Evolutionary conservation across 2,329 filamentous ascomycete genomes (phyloP).

Genomic region (Botrytis hyacinthi): DNA sequence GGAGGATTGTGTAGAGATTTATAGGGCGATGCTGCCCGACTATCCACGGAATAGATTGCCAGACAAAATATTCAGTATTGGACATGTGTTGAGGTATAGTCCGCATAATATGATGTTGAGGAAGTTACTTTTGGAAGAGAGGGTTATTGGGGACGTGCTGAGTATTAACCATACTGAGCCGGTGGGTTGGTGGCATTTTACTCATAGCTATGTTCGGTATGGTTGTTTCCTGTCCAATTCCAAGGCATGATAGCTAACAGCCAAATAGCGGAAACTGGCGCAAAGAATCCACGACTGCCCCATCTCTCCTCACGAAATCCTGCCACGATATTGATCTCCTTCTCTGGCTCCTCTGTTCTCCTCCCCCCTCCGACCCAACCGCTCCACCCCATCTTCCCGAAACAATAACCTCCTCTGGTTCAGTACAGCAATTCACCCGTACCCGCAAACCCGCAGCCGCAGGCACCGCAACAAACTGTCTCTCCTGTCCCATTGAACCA

Average conservation of each 20-base stretch:
- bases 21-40: constrained; percentile 50
- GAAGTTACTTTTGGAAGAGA: constrained; percentile 71
- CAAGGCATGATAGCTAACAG: constrained; percentile 17
- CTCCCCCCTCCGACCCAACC: constrained; percentile 40
- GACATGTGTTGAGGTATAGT: constrained; percentile 90
- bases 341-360: constrained; percentile 82
- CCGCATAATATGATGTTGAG: constrained; percentile 87
- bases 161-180: constrained; percentile 91
- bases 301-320: constrained; percentile 86
- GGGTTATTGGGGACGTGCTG: constrained; percentile 77
- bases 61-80: constrained; percentile 74
- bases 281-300: constrained; percentile 71
- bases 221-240: constrained; percentile 6
- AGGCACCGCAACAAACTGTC: constrained; percentile 79
- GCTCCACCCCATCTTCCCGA: constrained; percentile 41
- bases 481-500: constrained; percentile 71
- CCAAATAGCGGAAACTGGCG: constrained; percentile 81
- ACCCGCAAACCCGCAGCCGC: constrained; percentile 73
- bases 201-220: constrained; percentile 78
- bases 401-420: constrained; percentile 73
- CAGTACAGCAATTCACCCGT: constrained; percentile 73
- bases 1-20: constrained; percentile 74
- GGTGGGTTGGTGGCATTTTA: constrained; percentile 94
- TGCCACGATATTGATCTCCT: constrained; percentile 95
- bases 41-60: constrained; percentile 38